Evolutionary conservation across 1,284 basidiomycete species (phyloP), one percentile per base, ranked within the genome.

Genomic region (Pterula multifida): DNA sequence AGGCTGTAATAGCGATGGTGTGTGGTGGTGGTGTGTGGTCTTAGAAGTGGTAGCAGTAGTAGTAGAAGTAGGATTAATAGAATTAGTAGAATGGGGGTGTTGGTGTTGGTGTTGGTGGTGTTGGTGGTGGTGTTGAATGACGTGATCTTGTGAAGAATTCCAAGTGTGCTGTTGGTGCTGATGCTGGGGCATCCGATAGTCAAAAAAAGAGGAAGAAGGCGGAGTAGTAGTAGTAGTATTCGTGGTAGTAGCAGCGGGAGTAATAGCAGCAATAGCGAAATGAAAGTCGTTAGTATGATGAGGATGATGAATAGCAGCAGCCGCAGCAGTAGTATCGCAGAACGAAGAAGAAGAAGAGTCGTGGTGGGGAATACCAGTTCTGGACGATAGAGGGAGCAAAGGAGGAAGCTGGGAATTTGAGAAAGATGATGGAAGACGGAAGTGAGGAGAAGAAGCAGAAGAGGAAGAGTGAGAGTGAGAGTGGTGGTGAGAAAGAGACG

Each of bases 381-480:
- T n/a, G n/a, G n/a, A n/a, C n/a, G n/a, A n/a, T n/a, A n/a, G n/a
- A n/a, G n/a, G n/a, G n/a, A n/a, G n/a, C n/a, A n/a, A n/a, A 15
- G 6, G 3, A 2, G 47, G 47, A 35, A 49, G 48, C 2, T 28
- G 47, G 36, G 45, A 49, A 17, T 26, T 2, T 17, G 28, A 45
- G 1, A 25, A 39, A 21, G 36, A 39, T 49, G 51, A 23, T 45
- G 47, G 47, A 49, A 26, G 51, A 22, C 36, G 47, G 35, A 36
- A 35, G 35, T 26, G 19, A 35, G 24, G n/a, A 3, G 42, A 24
- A 17, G 50, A 52, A 26, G 35, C 36, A n/a, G 49, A 46, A 36
- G 32, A 36, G 2, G 9, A 47, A 39, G 23, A 22, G 6, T 42
- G 49, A 58, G 67, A 64, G 55, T 66, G 66, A 50, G 66, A 68